Percentiles rank a stretch among this genome's conserved stretches.
Evolutionary conservation across 176 grass and related monocot species (phyloP).

Genomic region (Typha latifolia): DNA sequence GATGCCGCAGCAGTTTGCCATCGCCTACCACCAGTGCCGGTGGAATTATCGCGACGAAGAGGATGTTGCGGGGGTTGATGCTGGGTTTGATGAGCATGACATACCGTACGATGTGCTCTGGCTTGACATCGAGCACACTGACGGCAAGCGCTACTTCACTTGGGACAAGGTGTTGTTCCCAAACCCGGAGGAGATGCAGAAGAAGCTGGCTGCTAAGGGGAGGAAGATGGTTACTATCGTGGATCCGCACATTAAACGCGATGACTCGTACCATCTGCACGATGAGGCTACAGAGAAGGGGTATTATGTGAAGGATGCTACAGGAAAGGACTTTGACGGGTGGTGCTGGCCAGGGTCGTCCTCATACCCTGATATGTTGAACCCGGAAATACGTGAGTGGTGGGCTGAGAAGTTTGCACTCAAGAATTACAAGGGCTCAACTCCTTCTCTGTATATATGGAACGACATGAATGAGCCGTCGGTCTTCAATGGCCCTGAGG

Average conservation of each 20-base stretch:
- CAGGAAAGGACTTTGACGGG: constrained; percentile 66
- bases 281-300: constrained; percentile 80
- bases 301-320: constrained; percentile 85
- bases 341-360: constrained; percentile 97
- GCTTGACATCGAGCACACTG: constrained; percentile 94
- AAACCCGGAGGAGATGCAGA: constrained; percentile 71
- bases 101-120: constrained; percentile 96
- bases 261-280: constrained; percentile 53
- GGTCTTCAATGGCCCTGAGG: constrained; percentile 98
- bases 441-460: constrained; percentile 76
- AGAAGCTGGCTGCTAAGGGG: constrained; percentile 61
- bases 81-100: constrained; percentile 75
- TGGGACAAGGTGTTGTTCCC: constrained; percentile 78
- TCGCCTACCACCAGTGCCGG: constrained; percentile 84
- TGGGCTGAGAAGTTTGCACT: constrained; percentile 83
- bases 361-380: constrained; percentile 81
- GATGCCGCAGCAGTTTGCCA: constrained; percentile 78
- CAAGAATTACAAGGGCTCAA: constrained; percentile 79
- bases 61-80: constrained; percentile 69
- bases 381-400: constrained; percentile 88
- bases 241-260: constrained; percentile 89
- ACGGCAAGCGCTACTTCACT: constrained; percentile 90
- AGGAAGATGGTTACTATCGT: constrained; percentile 92
- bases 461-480: constrained; percentile 99
- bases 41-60: constrained; percentile 99